Conservation (phyloP, 2,329 filamentous ascomycete genomes). For the Myriosclerotinia duriaeana region DNA sequence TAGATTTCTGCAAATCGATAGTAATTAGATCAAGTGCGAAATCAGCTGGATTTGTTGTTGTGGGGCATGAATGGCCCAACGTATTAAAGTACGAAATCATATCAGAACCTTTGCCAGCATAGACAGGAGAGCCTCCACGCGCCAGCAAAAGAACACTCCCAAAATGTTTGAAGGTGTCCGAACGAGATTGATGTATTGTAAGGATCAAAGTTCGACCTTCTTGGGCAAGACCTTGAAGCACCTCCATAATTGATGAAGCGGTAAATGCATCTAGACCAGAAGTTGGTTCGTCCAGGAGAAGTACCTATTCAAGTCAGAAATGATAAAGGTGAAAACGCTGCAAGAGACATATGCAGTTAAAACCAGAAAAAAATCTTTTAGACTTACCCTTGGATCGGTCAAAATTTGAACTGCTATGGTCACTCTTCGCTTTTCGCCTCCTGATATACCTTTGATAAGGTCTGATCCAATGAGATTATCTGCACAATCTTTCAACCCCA, state of each 20-base stretch:
- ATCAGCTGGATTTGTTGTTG: conserved; percentile 73
- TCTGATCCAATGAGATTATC: conserved; percentile 72
- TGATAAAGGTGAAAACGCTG: background rate
- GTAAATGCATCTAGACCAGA: conserved; percentile 77
- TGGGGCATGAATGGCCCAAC: conserved; percentile 63
- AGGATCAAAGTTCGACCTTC: conserved; percentile 73
- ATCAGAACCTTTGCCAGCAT: conserved; percentile 59
- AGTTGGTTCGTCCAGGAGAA: conserved; percentile 74
- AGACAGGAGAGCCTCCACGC: conserved; percentile 66
- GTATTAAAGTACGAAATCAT: conserved; percentile 66
- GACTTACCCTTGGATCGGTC: conserved; percentile 69
- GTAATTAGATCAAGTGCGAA: conserved; percentile 77
- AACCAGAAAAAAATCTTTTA: conserved; percentile 57
- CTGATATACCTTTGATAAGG: conserved; percentile 73
- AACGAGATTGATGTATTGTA: conserved; percentile 77
- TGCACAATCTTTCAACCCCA: conserved; percentile 76
- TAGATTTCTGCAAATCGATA: conserved; percentile 67
- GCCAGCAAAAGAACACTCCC: conserved; percentile 70
- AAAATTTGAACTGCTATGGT: conserved; percentile 77
- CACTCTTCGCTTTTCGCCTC: conserved; percentile 75
- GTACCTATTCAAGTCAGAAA: conserved; percentile 43
- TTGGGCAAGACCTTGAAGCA: conserved; percentile 66
- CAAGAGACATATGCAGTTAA: background rate
- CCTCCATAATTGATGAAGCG: conserved; percentile 72
- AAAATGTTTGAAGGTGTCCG: conserved; percentile 69